These are phyloP conservation scores for Pythium phragmiticola DNA, from an alignment of 352 stramenopile genomes.

Conservation along the genomic window DNA sequence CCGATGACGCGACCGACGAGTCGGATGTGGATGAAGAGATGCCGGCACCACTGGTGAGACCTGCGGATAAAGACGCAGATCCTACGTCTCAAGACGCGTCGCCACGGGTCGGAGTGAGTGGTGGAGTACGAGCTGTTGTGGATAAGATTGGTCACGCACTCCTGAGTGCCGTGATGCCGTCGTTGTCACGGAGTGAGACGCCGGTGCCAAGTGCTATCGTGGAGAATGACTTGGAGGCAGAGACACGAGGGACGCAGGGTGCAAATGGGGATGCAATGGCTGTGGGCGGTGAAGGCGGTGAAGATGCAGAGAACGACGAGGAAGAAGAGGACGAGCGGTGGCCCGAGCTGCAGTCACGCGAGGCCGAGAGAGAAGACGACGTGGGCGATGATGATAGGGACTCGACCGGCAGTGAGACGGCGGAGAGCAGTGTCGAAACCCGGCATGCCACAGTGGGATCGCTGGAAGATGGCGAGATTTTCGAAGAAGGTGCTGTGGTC, in stretches of 20 bases:
- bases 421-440: slow-evolving; percentile 3
- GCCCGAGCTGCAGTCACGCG: slow-evolving; percentile 18
- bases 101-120: not conserved
- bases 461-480: slow-evolving; percentile 77
- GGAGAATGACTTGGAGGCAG: not conserved
- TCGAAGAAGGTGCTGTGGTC: slow-evolving; percentile 51
- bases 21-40: slow-evolving; percentile 71
- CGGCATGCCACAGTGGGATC: not conserved
- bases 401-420: slow-evolving; percentile 2
- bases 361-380: slow-evolving; percentile 5
- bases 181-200: not conserved
- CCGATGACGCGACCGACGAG: slow-evolving; percentile 38
- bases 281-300: not conserved
- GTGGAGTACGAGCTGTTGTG: not conserved
- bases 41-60: slow-evolving; percentile 16
- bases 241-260: slow-evolving; percentile 2
- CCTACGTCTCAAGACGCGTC: not conserved
- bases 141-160: not conserved
- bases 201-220: not conserved
- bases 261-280: not conserved
- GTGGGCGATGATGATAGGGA: slow-evolving; percentile 3
- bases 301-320: slow-evolving; percentile 7
- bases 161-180: not conserved
- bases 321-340: slow-evolving; percentile 39
- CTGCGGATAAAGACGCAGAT: not conserved